Base-by-base conservation (phyloP, 331 rosid species). In the Rosa hybrid region DNA sequence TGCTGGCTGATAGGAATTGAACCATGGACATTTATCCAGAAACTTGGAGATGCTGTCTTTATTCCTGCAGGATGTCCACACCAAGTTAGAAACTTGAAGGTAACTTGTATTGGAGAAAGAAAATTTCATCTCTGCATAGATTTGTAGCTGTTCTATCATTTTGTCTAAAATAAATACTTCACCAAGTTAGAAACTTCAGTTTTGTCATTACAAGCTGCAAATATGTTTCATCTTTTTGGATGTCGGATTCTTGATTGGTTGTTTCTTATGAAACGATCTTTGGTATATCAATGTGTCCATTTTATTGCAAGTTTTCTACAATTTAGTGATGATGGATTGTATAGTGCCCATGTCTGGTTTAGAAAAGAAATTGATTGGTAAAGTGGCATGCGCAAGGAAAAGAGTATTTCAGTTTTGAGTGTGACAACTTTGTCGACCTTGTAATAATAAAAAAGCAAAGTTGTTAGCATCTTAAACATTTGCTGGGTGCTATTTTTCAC, bases 1-100 rank as follows among this genome's bases (percentile, higher is more conserved):
- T 81, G 25, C 27, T 72, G 8, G 80, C 25, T 12, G 48, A 72
- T 17, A 90, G 95, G 97, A 72, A 88, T 92, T 81, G 97, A 92
- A 78, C 95, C 95, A 23, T 92, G 95, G 95, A 87, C 94, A 44
- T 90, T 90, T 60, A 64, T 85, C 77, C 94, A 92, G 69, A 89
- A 82, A 71, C 71, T 50, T 4, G 78, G 70, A 23, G 78, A 57
- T 57, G 78, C 70, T 45, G 72, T 76, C 34, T 76, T 62, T 16
- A 27, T 76, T 76, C 56, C 72, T 27, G 71, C 72, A 25, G 72
- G 59, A 5, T 76, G 79, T 59, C 60, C 79, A 45, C 72, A 76
- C 60, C 79, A 76, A 76, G 48, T 76, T 39, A 62, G 70, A 27
- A 45, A 76, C 59, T 46, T 76, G 71, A 63, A 76, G 79, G 79